phyloP scores from a whole-genome alignment of 371 early-diverging fungal species.

The Chytridiales sp. region DNA sequence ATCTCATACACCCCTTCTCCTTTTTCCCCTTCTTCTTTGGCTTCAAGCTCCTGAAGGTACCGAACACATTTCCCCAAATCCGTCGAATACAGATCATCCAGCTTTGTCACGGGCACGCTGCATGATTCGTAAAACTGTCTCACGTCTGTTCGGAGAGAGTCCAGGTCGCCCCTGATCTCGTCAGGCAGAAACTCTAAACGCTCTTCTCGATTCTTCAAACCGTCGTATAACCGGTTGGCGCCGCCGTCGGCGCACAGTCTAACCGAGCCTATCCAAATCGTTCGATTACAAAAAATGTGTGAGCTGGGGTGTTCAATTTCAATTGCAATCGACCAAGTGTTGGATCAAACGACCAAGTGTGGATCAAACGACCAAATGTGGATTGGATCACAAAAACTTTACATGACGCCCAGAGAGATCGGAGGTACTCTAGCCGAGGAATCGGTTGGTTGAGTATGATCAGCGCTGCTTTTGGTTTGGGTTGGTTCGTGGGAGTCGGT shows the following conservation, averaged over 20 bases:
- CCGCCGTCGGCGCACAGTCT: conserved; percentile 88
- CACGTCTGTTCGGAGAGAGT: conserved; percentile 72
- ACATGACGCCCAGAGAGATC: conserved; percentile 53
- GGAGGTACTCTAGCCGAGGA: conserved; percentile 31
- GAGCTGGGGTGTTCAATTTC: too few species aligned
- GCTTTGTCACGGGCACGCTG: conserved; percentile 54
- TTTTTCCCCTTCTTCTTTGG: not conserved
- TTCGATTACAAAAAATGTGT: too few species aligned
- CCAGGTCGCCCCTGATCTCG: conserved; percentile 82
- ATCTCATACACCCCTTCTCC: conserved; percentile 51
- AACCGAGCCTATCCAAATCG: conserved; percentile 68
- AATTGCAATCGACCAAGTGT: too few species aligned
- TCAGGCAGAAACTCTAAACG: conserved; percentile 71
- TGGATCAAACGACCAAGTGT: too few species aligned
- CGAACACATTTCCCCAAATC: conserved; percentile 83
- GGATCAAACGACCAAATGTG: too few species aligned
- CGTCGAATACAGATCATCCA: conserved; percentile 68
- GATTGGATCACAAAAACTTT: too few species aligned
- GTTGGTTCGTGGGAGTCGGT: too few species aligned
- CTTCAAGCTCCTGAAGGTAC: conserved; percentile 10
- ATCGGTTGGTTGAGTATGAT: conserved; percentile 64
- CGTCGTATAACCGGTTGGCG: conserved; percentile 79
- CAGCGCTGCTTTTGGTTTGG: too few species aligned
- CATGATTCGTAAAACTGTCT: conserved; percentile 57
- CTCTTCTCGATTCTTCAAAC: conserved; percentile 51